Base-by-base conservation (phyloP, 345 rosid species). In the Litchi chinensis region DNA sequence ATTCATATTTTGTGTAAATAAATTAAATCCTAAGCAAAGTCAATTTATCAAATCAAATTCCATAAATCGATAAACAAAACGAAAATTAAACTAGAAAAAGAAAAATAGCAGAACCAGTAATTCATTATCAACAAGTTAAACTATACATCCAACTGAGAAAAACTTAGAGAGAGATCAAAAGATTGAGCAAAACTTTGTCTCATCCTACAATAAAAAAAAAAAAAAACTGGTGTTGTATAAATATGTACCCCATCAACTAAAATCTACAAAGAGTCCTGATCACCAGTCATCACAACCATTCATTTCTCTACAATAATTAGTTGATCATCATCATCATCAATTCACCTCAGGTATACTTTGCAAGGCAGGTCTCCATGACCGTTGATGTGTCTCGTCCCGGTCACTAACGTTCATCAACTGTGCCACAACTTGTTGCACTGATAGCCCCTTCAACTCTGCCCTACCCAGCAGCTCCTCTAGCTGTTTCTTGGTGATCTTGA, bases 281-380 rank as follows among this genome's bases (percentile, higher is more conserved):
- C 68, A 26, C 9, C n/a, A 28, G 28, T 15, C 16, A 65, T 65
- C 68, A 65, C 41, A 32, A 28, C 68, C 19, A 41, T 65, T 37
- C n/a, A 32, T 65, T 37, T 65, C 19, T 28, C 26, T 12, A 28
- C 18, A 26, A 65, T 65, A 7, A 60, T 21, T 8, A 66, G 11
- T 41, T 66, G 21, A 28, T 13, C 43, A 65, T 32, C 6, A n/a
- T n/a, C n/a, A 19, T 24, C 74, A 10, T 77, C 74, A 78, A 16
- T 75, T 79, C 28, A 69, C 57, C 79, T 91, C 95, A 10, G 95
- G 93, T 70, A 91, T 91, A 70, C 93, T 91, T 68, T 86, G 87
- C n/a, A 91, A 65, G 54, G 84, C 87, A 28, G 95, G 95, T 76
- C 87, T 84, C 95, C 95, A 91, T 0, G 93, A 70, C 75, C 82